Percentiles rank a stretch among this genome's conserved stretches.
These are phyloP conservation scores for Peronosclerospora sorghi DNA, from an alignment of 352 stramenopile genomes.

Conservation along the genomic window DNA sequence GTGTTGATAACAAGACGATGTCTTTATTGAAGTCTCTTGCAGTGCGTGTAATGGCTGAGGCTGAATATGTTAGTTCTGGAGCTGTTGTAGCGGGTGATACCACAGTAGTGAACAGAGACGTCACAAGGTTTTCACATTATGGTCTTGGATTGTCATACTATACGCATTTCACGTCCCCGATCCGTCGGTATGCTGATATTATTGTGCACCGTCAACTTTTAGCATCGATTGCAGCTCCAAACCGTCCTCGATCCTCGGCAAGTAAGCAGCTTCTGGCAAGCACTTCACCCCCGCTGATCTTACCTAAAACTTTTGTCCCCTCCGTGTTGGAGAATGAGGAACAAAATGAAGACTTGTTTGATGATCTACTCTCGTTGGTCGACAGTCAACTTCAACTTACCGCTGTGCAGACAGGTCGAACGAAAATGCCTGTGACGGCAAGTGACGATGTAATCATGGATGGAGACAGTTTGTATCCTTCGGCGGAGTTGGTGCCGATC, in stretches of 20 bases:
- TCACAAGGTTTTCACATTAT: conserved; percentile 75
- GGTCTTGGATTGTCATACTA: conserved; percentile 84
- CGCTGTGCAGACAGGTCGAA: background rate
- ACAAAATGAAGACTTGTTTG: conserved; percentile 40
- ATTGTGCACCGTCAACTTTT: conserved; percentile 87
- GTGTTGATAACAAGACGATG: conserved; percentile 72
- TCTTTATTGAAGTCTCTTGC: conserved; percentile 88
- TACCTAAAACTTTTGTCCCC: conserved; percentile 37
- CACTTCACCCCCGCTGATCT: conserved; percentile 2
- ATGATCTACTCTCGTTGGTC: conserved; percentile 53
- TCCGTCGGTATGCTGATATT: conserved; percentile 85
- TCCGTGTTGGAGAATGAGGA: conserved; percentile 50
- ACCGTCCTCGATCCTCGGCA: background rate
- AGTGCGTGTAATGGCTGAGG: conserved; percentile 90
- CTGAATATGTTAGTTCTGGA: conserved; percentile 86
- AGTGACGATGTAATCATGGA: conserved; percentile 7
- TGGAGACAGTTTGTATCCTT: conserved; percentile 31
- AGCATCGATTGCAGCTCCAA: conserved; percentile 26
- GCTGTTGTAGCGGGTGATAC: conserved; percentile 28
- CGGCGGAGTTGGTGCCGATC: conserved; percentile 61
- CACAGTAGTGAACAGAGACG: conserved; percentile 30
- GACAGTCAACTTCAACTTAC: conserved; percentile 42
- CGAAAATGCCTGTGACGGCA: background rate
- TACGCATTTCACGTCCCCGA: conserved; percentile 88
- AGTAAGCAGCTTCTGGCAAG: background rate